Base-by-base conservation (phyloP, 306 rosid species). In the Crotalaria pallida region DNA sequence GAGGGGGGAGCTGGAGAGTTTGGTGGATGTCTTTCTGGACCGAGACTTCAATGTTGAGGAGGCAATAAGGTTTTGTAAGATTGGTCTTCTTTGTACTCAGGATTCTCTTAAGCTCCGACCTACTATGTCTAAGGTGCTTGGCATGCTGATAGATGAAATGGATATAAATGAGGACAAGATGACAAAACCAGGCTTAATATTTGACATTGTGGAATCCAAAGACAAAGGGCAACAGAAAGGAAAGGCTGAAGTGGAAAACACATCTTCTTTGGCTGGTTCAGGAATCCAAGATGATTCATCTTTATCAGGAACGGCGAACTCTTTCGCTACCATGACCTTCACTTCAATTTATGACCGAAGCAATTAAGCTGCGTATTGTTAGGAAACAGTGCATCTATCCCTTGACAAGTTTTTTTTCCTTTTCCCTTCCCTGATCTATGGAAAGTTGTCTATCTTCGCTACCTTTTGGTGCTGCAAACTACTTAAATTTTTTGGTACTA, bases 81-180 rank as follows among this genome's bases (percentile, higher is more conserved):
- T 90, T 29, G 88, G 92, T 62, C 94, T 90, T 49, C 88, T 84
- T 34, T 90, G 96, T 87, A 80, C 84, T 33, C 96, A 86, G 75
- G 88, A 88, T 67, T 67, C 81, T 64, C 89, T 89, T 13, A 81
- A 79, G 76, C 86, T 82, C 62, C 88, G 96, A 48, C 96, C 96
- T 69, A 19, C 83, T 21, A 90, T 90, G 94, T 81, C 92, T 15
- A 74, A 67, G 8, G 87, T 86, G 19, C 87, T 84, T 47, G 50
- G 62, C 65, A 88, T 90, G 96, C 81, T 90, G 70, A 56, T 63
- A 10, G 92, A 94, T 45, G 74, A 86, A 55, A 19, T 59, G 8
- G 78, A 83, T 1, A 59, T 86, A 64, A 23, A 72, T 51, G 84
- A 79, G 27, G 68, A 71, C 74, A 48, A 40, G 24, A 81, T 90